Conservation (phyloP, 257 asterid genomes). For the Jacaranda mimosifolia region DNA sequence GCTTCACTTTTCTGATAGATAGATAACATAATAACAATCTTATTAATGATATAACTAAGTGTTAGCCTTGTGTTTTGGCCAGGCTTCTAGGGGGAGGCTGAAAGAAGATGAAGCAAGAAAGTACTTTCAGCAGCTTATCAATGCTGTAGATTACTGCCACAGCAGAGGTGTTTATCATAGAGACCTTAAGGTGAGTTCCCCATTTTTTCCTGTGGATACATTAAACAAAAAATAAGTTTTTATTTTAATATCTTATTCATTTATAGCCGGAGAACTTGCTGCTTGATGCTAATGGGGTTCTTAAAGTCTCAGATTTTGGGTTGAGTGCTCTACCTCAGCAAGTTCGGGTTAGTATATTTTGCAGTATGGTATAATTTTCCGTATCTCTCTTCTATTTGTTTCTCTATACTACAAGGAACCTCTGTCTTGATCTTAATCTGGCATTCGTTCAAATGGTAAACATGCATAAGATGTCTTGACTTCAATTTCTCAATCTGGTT, state of each 20-base stretch:
- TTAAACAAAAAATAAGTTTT: neutral
- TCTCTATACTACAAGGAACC: neutral
- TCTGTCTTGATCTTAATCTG: neutral
- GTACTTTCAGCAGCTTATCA: constrained; percentile 74
- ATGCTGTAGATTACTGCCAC: constrained; percentile 78
- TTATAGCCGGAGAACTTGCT: constrained; percentile 70
- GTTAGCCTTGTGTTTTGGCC: constrained; percentile 24
- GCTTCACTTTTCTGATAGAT: constrained; percentile 14
- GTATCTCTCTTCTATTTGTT: neutral
- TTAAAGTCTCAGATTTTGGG: constrained; percentile 80
- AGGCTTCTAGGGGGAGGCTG: constrained; percentile 66
- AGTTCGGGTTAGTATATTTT: constrained; percentile 60
- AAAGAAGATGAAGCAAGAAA: constrained; percentile 79
- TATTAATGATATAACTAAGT: neutral
- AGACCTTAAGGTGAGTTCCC: constrained; percentile 63
- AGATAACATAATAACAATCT: constrained; percentile 1
- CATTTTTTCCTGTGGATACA: neutral
- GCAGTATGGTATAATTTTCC: too few relatives aligned
- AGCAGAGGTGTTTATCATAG: constrained; percentile 78
- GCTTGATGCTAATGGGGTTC: constrained; percentile 61
- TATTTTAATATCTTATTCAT: constrained; percentile 1
- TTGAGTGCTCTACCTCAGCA: constrained; percentile 84
- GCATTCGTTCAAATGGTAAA: neutral
- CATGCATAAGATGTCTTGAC: constrained; percentile 6
- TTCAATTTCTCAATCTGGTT: constrained; percentile 26